A percentile compares a stretch with the other conserved stretches of the same genome.
These are phyloP conservation scores for Candida stauntonica DNA, from an alignment of 805 yeast species.

Conservation along the genomic window DNA sequence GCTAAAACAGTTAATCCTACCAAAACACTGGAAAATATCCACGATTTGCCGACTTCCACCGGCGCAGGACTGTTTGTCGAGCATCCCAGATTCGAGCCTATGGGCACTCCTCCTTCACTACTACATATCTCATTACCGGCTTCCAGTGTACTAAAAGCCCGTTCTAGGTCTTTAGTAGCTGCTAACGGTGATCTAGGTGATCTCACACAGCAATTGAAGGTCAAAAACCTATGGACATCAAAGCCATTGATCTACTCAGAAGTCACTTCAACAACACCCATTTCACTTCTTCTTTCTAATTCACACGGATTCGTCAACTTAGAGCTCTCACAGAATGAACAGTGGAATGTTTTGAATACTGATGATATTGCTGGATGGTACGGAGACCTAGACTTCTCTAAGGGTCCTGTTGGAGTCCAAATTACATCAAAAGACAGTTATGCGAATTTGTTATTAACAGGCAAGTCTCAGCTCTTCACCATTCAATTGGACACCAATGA, in stretches of 20 bases:
- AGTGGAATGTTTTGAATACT: constrained; percentile 16
- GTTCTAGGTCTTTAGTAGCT: constrained; percentile 20
- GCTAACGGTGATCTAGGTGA: constrained; percentile 17
- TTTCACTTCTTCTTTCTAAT: constrained; percentile 16
- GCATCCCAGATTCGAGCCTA: constrained; percentile 27
- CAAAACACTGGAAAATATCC: constrained; percentile 2
- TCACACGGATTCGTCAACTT: constrained; percentile 15
- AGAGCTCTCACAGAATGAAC: constrained; percentile 8
- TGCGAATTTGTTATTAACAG: constrained; percentile 30
- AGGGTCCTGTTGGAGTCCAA: background rate
- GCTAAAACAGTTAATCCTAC: background rate
- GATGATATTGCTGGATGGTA: constrained; percentile 20
- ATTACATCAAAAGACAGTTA: background rate
- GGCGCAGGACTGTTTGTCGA: constrained; percentile 31
- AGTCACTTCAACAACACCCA: constrained; percentile 16
- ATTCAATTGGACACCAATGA: constrained; percentile 24
- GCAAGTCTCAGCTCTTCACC: constrained; percentile 28
- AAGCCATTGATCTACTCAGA: constrained; percentile 17
- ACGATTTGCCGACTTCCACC: constrained; percentile 18
- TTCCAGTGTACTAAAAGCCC: constrained; percentile 21
- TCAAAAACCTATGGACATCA: constrained; percentile 10
- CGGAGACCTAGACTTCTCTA: constrained; percentile 12
- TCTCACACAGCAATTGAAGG: constrained; percentile 4
- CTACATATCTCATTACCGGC: constrained; percentile 26
- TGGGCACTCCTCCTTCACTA: constrained; percentile 27